Percentiles rank a stretch among this genome's conserved stretches.
Evolutionary conservation across 768 basidiomycete species (phyloP).

Genomic region (Sarcodon sp.): DNA sequence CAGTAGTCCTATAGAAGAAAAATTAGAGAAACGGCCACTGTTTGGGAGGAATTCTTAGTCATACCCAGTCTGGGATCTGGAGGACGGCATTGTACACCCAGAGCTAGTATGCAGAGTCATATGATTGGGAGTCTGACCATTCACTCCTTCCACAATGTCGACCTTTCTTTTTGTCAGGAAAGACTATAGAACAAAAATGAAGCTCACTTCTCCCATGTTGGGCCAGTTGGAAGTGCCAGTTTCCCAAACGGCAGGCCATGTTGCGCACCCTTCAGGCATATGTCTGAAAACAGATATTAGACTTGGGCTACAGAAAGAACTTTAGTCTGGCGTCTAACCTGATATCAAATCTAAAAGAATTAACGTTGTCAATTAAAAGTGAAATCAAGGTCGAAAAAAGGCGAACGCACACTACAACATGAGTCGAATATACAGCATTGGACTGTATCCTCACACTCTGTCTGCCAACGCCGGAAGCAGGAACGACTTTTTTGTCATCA

Average conservation of each 20-base stretch:
- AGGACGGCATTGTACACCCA: conserved; percentile 42
- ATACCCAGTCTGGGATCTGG: conserved; percentile 23
- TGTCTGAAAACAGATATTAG: conserved; percentile 38
- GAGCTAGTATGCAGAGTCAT: conserved; percentile 44
- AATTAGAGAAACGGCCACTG: too few relatives aligned
- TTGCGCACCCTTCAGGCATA: conserved; percentile 39
- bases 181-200: too few relatives aligned
- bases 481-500: conserved; percentile 34
- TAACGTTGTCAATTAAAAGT: too few relatives aligned
- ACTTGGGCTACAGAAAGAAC: conserved; percentile 16
- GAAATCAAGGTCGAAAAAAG: too few relatives aligned
- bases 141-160: conserved; percentile 46
- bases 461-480: conserved; percentile 36
- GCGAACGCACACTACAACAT: too few relatives aligned
- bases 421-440: too few relatives aligned
- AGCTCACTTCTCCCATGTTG: conserved; percentile 16
- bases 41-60: too few relatives aligned
- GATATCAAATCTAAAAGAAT: too few relatives aligned
- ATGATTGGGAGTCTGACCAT: conserved; percentile 36
- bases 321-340: conserved; percentile 5
- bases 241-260: conserved; percentile 52
- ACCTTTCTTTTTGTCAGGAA: conserved; percentile 1
- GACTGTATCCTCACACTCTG: conserved; percentile 33
- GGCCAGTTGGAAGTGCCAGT: conserved; percentile 36
- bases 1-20: conserved; percentile 14